Evolutionary conservation across 371 early-diverging fungal species (phyloP).

Genomic region (Syncephalastrum racemosum): DNA sequence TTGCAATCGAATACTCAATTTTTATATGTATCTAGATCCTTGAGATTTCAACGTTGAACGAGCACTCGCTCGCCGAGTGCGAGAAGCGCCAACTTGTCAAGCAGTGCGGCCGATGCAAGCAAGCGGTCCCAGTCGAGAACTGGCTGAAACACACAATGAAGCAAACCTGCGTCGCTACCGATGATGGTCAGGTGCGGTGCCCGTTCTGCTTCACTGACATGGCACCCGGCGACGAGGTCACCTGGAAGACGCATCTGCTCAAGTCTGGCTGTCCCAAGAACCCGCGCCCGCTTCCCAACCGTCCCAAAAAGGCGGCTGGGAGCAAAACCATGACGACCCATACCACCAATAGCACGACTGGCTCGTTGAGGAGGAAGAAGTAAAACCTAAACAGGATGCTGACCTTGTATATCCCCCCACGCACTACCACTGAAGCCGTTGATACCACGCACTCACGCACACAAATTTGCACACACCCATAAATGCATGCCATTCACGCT

Average conservation of each 20-base stretch:
- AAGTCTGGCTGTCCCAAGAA: slow-evolving; percentile 57
- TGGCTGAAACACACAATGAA: slow-evolving; percentile 58
- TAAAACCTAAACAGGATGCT: no score
- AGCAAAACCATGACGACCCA: background rate
- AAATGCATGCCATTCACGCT: no score
- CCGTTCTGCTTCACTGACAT: slow-evolving; percentile 65
- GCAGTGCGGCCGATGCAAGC: slow-evolving; percentile 66
- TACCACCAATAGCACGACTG: no score
- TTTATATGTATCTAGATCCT: slow-evolving; percentile 54
- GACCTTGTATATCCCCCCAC: no score
- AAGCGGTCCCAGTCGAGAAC: slow-evolving; percentile 59
- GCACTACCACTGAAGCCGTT: no score
- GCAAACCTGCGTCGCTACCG: slow-evolving; percentile 35
- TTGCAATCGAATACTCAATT: background rate
- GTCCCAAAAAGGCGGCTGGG: slow-evolving; percentile 10
- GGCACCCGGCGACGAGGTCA: slow-evolving; percentile 55
- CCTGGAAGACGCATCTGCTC: slow-evolving; percentile 70
- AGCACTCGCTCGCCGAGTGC: slow-evolving; percentile 69
- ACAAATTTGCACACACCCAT: no score
- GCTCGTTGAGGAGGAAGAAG: no score
- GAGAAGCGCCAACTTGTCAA: slow-evolving; percentile 58
- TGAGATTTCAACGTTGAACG: slow-evolving; percentile 69
- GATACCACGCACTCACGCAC: no score
- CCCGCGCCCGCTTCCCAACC: slow-evolving; percentile 16
- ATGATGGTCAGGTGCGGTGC: slow-evolving; percentile 48